Conservation (phyloP, 2,329 filamentous ascomycete genomes). For the Fusarium buharicum region DNA sequence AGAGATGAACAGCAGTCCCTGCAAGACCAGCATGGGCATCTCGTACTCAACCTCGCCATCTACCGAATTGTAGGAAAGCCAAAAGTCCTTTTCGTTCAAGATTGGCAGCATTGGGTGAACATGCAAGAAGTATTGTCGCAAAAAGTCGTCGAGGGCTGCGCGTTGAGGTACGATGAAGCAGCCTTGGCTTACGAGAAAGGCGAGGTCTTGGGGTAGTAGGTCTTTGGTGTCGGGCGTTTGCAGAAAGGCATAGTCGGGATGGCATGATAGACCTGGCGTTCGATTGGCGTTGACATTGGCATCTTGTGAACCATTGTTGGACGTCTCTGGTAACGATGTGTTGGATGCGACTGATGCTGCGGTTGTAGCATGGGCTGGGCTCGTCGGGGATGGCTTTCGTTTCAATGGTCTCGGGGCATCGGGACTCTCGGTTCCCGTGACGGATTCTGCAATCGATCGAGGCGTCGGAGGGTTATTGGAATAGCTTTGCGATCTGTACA, state of each 20-base stretch:
- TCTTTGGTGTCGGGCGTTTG: conserved; percentile 36
- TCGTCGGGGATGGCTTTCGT: not conserved
- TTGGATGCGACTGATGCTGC: not conserved
- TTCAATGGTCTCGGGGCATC: not conserved
- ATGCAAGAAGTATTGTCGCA: conserved; percentile 46
- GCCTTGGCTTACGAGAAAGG: conserved; percentile 42
- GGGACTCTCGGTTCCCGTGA: not conserved
- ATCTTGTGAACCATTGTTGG: not conserved
- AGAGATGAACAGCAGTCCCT: conserved; percentile 40
- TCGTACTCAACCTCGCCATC: conserved; percentile 10
- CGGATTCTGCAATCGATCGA: not conserved
- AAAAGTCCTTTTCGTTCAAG: conserved; percentile 42
- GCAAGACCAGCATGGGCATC: conserved; percentile 39
- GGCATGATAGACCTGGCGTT: conserved; percentile 7
- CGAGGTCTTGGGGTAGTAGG: conserved; percentile 38
- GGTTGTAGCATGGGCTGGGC: not conserved
- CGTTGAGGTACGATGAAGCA: conserved; percentile 43
- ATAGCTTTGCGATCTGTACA: conserved; percentile 13
- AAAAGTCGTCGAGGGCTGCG: conserved; percentile 42
- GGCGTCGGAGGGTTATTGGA: conserved; percentile 17
- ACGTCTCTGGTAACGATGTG: not conserved
- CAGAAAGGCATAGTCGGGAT: conserved; percentile 40
- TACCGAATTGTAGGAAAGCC: conserved; percentile 37
- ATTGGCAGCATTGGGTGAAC: conserved; percentile 46
- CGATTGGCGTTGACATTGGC: not conserved